Percentiles rank a stretch among this genome's conserved stretches.
These are phyloP conservation scores for Saturnispora mendoncae DNA, from an alignment of 805 yeast species.

Conservation along the genomic window DNA sequence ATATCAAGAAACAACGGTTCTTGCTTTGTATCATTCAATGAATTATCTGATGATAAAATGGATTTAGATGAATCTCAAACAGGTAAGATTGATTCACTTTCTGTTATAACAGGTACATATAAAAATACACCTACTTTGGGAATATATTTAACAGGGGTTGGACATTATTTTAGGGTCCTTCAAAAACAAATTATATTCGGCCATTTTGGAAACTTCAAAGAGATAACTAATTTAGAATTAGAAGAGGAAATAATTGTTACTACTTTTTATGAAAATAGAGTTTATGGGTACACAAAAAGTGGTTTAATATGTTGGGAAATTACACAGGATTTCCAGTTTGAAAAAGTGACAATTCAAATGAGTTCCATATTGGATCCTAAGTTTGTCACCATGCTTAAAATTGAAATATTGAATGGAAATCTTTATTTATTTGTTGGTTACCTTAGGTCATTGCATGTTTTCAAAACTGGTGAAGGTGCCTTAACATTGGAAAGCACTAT, in stretches of 20 bases:
- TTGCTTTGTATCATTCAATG: not conserved
- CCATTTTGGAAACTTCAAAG: not conserved
- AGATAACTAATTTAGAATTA: not conserved
- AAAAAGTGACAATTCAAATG: not conserved
- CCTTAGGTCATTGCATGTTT: not conserved
- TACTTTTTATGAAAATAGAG: not conserved
- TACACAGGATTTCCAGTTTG: not conserved
- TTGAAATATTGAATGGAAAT: not conserved
- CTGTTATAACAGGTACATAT: not conserved
- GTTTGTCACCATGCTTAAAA: slow-evolving; percentile 1
- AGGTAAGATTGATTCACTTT: not conserved
- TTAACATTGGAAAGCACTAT: not conserved
- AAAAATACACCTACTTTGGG: not conserved
- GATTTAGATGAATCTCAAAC: not conserved
- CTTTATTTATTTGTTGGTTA: slow-evolving; percentile 2
- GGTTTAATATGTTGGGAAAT: not conserved
- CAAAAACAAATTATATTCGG: not conserved
- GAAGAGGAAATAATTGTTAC: not conserved
- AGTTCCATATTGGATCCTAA: not conserved
- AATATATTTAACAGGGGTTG: not conserved
- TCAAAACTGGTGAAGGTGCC: not conserved
- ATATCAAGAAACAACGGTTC: not conserved
- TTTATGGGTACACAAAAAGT: not conserved
- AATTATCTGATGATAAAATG: not conserved
- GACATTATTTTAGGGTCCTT: not conserved